These are phyloP conservation scores for Rhizophagus prolifer DNA, from an alignment of 192 early-diverging fungal species.

Conservation along the genomic window DNA sequence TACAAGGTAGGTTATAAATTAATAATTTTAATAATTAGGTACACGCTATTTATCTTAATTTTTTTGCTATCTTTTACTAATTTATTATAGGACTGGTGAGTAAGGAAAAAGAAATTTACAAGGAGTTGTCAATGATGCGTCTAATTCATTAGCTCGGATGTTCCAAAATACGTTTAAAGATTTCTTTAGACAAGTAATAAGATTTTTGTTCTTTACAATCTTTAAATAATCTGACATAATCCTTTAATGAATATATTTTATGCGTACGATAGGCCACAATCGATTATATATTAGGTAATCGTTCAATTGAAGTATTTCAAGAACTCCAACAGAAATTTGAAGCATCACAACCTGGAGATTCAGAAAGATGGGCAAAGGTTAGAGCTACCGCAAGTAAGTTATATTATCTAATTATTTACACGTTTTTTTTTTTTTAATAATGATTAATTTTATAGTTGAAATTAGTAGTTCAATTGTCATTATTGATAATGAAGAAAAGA, in stretches of 20 bases:
- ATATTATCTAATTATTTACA: neutral
- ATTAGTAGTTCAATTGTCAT: constrained; percentile 64
- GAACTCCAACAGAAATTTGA: constrained; percentile 35
- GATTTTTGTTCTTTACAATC: neutral
- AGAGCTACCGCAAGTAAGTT: constrained; percentile 44
- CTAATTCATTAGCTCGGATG: constrained; percentile 72
- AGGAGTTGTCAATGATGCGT: constrained; percentile 73
- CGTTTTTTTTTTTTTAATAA: neutral
- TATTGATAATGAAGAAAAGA: constrained; percentile 55
- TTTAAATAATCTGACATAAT: neutral
- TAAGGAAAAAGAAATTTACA: constrained; percentile 68
- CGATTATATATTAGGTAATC: constrained; percentile 51
- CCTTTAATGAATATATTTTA: neutral
- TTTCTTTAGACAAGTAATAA: constrained; percentile 58
- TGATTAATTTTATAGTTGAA: constrained; percentile 36
- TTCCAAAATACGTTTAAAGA: constrained; percentile 76
- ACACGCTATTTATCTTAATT: too few species aligned
- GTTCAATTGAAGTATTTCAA: constrained; percentile 36
- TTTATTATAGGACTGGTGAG: constrained; percentile 11
- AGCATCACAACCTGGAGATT: constrained; percentile 44
- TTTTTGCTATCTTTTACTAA: too few species aligned
- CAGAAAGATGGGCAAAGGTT: constrained; percentile 38
- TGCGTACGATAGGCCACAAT: constrained; percentile 41
- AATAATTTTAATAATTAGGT: neutral
- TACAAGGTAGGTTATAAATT: constrained; percentile 44